Evolutionary conservation across 1,284 basidiomycete genomes (phyloP).

Genomic region (Cutaneotrichosporon sp.): DNA sequence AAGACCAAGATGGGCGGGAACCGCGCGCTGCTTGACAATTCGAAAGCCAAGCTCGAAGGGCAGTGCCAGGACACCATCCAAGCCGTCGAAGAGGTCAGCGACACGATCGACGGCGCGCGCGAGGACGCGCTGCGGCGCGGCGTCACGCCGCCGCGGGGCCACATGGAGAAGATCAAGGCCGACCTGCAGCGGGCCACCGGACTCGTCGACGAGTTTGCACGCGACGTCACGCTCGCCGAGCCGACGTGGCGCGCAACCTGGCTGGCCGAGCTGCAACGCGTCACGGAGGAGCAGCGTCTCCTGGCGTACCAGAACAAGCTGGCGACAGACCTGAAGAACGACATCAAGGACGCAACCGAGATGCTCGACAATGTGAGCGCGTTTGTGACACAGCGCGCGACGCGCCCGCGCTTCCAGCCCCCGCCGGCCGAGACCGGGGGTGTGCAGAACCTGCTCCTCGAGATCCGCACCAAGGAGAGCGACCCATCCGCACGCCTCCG

Average conservation of each 20-base stretch:
- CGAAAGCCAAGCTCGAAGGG: constrained; percentile 84
- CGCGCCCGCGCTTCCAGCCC: constrained; percentile 42
- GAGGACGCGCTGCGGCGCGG: constrained; percentile 90
- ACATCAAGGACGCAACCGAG: constrained; percentile 81
- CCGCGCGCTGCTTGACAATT: constrained; percentile 84
- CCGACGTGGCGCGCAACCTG: constrained; percentile 99
- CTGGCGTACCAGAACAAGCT: constrained; percentile 89
- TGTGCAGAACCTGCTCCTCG: constrained; percentile 70
- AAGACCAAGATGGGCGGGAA: constrained; percentile 79
- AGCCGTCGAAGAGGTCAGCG: constrained; percentile 89
- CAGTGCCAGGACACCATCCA: constrained; percentile 89
- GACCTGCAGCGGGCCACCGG: constrained; percentile 70
- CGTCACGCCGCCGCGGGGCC: constrained; percentile 74
- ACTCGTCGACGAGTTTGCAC: constrained; percentile 75
- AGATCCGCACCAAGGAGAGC: constrained; percentile 77
- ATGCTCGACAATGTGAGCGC: constrained; percentile 86
- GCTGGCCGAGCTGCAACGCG: constrained; percentile 93
- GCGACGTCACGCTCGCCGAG: constrained; percentile 85
- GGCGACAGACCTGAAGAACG: constrained; percentile 82
- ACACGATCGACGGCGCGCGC: constrained; percentile 85
- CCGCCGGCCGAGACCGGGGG: constrained; percentile 35
- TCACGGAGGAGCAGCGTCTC: constrained; percentile 96
- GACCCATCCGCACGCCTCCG: constrained; percentile 79
- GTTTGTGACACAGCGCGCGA: constrained; percentile 70
- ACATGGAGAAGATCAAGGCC: constrained; percentile 71